Evolutionary conservation across 2,329 filamentous ascomycete genomes (phyloP).

Genomic region (Leptographium galeiforme): DNA sequence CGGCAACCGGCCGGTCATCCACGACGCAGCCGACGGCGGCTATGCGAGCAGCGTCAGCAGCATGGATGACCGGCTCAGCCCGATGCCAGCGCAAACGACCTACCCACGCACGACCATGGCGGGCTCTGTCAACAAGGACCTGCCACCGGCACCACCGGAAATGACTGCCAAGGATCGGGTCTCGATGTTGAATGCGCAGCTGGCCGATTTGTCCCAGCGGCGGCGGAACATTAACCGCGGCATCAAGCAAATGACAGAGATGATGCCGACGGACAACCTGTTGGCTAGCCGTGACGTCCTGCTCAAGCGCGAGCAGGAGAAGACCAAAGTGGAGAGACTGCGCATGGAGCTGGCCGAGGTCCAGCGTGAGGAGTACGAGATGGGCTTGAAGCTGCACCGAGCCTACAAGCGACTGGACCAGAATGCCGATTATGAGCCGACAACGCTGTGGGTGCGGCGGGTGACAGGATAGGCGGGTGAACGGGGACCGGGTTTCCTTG

Average conservation of each 20-base stretch:
- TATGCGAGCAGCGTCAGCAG: slow-evolving; percentile 3
- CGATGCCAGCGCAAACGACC: not conserved
- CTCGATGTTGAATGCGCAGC: slow-evolving; percentile 49
- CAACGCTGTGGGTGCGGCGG: slow-evolving; percentile 64
- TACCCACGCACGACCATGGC: slow-evolving; percentile 20
- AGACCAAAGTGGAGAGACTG: slow-evolving; percentile 53
- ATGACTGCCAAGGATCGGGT: slow-evolving; percentile 47
- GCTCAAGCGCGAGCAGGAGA: slow-evolving; percentile 40
- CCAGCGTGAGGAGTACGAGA: slow-evolving; percentile 62
- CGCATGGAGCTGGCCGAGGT: slow-evolving; percentile 58
- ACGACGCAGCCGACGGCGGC: slow-evolving; percentile 7
- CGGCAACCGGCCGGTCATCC: slow-evolving; percentile 4
- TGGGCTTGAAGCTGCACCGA: slow-evolving; percentile 60
- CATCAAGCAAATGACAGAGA: slow-evolving; percentile 64
- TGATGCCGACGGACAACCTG: slow-evolving; percentile 59
- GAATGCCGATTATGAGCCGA: slow-evolving; percentile 49
- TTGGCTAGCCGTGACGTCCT: slow-evolving; percentile 52
- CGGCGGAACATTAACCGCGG: slow-evolving; percentile 58
- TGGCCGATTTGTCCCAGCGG: slow-evolving; percentile 51
- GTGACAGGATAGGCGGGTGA: slow-evolving; percentile 39
- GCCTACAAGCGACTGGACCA: slow-evolving; percentile 64
- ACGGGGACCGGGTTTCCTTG: not conserved
- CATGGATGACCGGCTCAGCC: slow-evolving; percentile 2
- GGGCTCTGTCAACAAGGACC: slow-evolving; percentile 35
- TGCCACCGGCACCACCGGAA: slow-evolving; percentile 50